phyloP scores from a whole-genome alignment of 1,139 yeast genomes.

The Taiozyma sp. region DNA sequence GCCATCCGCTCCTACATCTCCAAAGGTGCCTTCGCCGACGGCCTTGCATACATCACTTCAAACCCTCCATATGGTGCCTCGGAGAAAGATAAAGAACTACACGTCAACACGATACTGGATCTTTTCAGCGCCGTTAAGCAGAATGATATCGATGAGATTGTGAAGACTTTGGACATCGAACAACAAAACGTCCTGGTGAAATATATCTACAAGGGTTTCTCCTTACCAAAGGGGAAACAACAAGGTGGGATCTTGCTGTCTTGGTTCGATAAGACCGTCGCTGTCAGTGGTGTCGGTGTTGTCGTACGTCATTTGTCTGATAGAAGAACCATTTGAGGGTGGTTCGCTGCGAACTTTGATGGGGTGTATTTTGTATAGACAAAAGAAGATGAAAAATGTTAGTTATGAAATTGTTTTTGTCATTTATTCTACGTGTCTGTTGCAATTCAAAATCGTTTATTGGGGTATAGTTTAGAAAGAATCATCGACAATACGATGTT shows the following conservation, averaged over 20 bases:
- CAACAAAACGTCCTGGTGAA: slow-evolving; percentile 81
- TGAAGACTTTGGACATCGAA: slow-evolving; percentile 52
- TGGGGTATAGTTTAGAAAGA: neutral
- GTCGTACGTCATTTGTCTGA: slow-evolving; percentile 84
- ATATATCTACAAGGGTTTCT: slow-evolving; percentile 85
- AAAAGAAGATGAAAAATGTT: neutral
- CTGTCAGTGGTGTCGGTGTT: slow-evolving; percentile 82
- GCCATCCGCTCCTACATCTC: slow-evolving; percentile 62
- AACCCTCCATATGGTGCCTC: slow-evolving; percentile 84
- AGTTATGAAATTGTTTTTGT: neutral
- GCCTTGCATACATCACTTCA: slow-evolving; percentile 58
- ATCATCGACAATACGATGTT: slow-evolving; percentile 7
- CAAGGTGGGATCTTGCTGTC: slow-evolving; percentile 82
- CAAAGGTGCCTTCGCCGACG: slow-evolving; percentile 67
- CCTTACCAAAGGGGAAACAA: slow-evolving; percentile 69
- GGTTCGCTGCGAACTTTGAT: neutral
- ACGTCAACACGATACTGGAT: slow-evolving; percentile 64
- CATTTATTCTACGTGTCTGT: neutral
- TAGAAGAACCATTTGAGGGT: slow-evolving; percentile 61
- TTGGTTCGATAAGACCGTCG: slow-evolving; percentile 92
- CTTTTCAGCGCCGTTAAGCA: slow-evolving; percentile 72
- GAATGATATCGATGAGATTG: slow-evolving; percentile 59
- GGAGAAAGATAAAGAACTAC: slow-evolving; percentile 36
- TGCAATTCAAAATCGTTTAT: neutral
- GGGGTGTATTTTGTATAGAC: too few species aligned